Conservation (phyloP, 306 rosid species). For the Prosopis cineraria region DNA sequence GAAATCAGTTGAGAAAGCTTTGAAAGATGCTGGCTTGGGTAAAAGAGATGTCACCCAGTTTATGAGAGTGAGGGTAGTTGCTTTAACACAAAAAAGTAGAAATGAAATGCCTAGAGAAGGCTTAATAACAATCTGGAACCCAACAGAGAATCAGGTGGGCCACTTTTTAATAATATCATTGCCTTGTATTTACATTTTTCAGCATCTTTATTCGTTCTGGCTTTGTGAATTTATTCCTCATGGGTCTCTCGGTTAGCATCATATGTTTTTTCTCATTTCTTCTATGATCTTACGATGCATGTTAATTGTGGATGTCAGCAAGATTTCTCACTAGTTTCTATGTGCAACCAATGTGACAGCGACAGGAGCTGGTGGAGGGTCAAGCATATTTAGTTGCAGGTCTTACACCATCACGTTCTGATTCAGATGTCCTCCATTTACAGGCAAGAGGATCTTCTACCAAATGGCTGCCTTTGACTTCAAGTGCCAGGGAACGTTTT, state of each 20-base stretch:
- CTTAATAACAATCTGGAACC: slow-evolving; percentile 86
- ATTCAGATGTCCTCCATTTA: slow-evolving; percentile 62
- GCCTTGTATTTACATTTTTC: slow-evolving; percentile 8
- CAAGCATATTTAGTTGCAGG: slow-evolving; percentile 72
- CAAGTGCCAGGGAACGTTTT: slow-evolving; percentile 48
- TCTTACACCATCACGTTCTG: slow-evolving; percentile 61
- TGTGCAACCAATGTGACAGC: slow-evolving; percentile 52
- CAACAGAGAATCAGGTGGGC: slow-evolving; percentile 69
- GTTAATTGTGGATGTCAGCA: background rate
- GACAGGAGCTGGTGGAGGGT: slow-evolving; percentile 81
- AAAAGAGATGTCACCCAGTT: slow-evolving; percentile 76
- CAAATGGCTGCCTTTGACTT: slow-evolving; percentile 76
- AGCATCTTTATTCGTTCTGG: background rate
- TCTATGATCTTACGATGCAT: background rate
- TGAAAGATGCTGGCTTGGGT: slow-evolving; percentile 69
- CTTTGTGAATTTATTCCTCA: background rate
- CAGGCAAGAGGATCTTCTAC: slow-evolving; percentile 71
- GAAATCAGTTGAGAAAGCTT: slow-evolving; percentile 70
- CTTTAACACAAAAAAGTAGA: slow-evolving; percentile 53
- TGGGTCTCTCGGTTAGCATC: background rate
- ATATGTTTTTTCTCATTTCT: background rate
- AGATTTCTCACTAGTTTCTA: slow-evolving; percentile 22
- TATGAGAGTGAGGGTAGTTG: slow-evolving; percentile 80
- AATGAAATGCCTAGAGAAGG: slow-evolving; percentile 67
- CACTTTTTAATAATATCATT: slow-evolving; percentile 15